These are phyloP conservation scores for Rhizophagus sp. DNA, from an alignment of 192 early-diverging fungal species.

Conservation along the genomic window DNA sequence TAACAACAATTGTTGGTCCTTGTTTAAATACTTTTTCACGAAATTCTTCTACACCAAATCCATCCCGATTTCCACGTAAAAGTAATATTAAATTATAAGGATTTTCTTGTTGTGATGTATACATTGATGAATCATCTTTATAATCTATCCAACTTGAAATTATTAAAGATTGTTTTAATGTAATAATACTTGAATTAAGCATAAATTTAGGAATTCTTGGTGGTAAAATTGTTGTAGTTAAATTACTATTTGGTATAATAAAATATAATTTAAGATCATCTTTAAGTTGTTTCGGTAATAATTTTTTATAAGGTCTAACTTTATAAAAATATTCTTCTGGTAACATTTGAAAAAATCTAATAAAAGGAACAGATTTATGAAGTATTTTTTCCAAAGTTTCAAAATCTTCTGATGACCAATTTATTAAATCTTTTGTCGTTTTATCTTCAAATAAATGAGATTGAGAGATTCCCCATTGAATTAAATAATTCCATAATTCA, in stretches of 20 bases:
- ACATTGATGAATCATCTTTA: not conserved
- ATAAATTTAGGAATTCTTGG: conserved; percentile 3
- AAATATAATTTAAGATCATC: not conserved
- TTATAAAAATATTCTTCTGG: conserved; percentile 13
- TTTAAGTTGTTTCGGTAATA: conserved; percentile 3
- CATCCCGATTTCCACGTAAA: conserved; percentile 9
- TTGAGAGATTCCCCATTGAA: conserved; percentile 9
- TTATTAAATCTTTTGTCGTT: not conserved
- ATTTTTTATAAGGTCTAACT: conserved; percentile 15
- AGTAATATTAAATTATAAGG: conserved; percentile 12
- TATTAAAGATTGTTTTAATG: not conserved
- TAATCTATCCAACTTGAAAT: conserved; percentile 27
- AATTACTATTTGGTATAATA: conserved; percentile 5
- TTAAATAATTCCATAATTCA: conserved; percentile 17
- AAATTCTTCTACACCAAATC: conserved; percentile 15
- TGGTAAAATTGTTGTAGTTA: not conserved
- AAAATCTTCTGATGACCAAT: conserved; percentile 10
- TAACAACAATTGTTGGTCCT: not conserved
- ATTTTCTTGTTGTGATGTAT: not conserved
- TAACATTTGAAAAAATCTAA: conserved; percentile 16
- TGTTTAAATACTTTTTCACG: not conserved
- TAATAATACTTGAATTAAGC: conserved; percentile 8
- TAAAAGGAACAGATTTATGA: not conserved
- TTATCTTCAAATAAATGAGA: not conserved
- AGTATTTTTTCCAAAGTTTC: conserved; percentile 4